These are phyloP conservation scores for Moniliella sp. DNA, from an alignment of 1,284 basidiomycete genomes.

Conservation along the genomic window DNA sequence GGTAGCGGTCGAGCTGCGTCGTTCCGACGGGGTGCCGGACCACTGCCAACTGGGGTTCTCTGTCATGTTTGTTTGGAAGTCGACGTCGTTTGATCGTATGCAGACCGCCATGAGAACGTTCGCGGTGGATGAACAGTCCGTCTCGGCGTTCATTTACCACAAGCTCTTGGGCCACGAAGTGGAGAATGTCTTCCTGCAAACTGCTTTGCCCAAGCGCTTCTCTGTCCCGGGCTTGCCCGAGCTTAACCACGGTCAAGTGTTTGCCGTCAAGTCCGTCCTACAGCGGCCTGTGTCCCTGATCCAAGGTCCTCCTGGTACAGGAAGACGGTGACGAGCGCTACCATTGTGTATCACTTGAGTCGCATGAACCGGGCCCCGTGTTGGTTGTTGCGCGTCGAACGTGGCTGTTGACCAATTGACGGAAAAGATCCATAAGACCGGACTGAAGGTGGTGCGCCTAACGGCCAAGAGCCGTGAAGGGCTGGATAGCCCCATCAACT, in stretches of 20 bases:
- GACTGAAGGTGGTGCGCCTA: conserved; percentile 85
- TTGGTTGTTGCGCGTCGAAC: conserved; percentile 93
- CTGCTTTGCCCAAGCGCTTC: conserved; percentile 82
- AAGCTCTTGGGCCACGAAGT: conserved; percentile 85
- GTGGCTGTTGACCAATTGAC: conserved; percentile 97
- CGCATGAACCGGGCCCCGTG: conserved; percentile 99
- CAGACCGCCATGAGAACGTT: conserved; percentile 98
- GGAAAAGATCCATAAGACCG: conserved; percentile 91
- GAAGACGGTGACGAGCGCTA: conserved; percentile 99
- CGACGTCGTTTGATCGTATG: conserved; percentile 96
- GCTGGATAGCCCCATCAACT: conserved; percentile 71
- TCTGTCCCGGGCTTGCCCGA: conserved; percentile 91
- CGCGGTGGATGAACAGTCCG: conserved; percentile 93
- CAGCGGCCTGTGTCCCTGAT: conserved; percentile 96
- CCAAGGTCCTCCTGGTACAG: conserved; percentile 82
- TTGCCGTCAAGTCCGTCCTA: conserved; percentile 88
- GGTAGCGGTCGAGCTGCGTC: conserved; percentile 73
- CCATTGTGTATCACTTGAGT: conserved; percentile 90
- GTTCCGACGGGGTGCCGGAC: conserved; percentile 76
- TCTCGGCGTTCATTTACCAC: conserved; percentile 95
- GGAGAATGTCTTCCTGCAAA: conserved; percentile 63
- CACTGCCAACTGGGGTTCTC: conserved; percentile 86
- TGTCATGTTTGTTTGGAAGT: conserved; percentile 97
- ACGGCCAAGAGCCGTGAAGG: conserved; percentile 95
- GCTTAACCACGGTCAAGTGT: conserved; percentile 91